Evolutionary conservation across 129 eudicot species (phyloP).

Genomic region (Saussurea involucrata): DNA sequence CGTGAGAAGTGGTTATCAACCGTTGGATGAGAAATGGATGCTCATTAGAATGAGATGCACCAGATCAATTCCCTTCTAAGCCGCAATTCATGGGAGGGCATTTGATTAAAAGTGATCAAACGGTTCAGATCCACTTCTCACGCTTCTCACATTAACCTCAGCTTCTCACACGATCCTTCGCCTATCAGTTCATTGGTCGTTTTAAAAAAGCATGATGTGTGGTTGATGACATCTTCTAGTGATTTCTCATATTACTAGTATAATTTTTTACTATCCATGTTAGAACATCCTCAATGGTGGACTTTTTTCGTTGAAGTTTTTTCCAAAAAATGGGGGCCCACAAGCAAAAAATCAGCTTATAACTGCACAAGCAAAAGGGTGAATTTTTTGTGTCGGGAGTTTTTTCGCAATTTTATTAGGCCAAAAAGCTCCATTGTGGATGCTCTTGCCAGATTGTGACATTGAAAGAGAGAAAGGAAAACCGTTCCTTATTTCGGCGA

Average conservation of each 20-base stretch:
- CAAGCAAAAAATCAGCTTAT: too few species aligned
- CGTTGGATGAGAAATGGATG: too few species aligned
- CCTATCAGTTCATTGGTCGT: not conserved
- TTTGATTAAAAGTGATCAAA: too few species aligned
- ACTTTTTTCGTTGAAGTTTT: not conserved
- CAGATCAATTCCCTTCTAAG: too few species aligned
- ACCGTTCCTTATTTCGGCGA: not conserved
- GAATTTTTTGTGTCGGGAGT: not conserved
- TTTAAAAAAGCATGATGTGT: not conserved
- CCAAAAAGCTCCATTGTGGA: not conserved
- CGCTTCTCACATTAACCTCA: too few species aligned
- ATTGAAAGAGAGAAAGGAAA: not conserved
- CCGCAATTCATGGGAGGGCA: too few species aligned
- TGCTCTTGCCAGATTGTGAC: not conserved
- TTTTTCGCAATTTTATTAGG: not conserved
- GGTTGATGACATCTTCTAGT: not conserved
- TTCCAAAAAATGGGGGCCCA: not conserved
- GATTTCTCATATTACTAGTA: not conserved
- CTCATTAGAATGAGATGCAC: too few species aligned
- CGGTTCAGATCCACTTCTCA: too few species aligned
- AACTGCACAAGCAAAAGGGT: not conserved
- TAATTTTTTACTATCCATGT: not conserved
- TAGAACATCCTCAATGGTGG: not conserved
- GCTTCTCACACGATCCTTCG: too few species aligned
- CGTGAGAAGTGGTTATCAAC: too few species aligned